Base-by-base conservation (phyloP, 768 basidiomycete species). In the Pulveroboletus sp. region DNA sequence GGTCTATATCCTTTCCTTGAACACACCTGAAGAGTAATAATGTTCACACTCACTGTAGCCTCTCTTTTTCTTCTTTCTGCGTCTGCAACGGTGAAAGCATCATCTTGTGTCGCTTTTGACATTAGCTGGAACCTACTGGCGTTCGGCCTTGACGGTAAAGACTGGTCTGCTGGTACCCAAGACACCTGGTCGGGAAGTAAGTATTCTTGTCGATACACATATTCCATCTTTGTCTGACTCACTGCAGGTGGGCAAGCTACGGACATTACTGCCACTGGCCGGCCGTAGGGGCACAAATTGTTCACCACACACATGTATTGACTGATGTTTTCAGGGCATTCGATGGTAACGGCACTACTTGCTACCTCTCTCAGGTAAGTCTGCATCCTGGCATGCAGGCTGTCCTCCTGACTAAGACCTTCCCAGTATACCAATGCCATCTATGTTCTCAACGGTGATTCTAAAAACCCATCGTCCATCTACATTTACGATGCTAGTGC, bases 81-180 rank as follows among this genome's bases (percentile, higher is more conserved):
- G 43, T 62, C 69, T 11, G 50, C 61, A 8, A 50, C 64, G 35
- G 71, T 73, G 51, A 64, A 59, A 31, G 70, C 75, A 2, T 68
- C 70, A 15, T 75, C 83, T 4, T 95, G 93, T 64, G 73, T 92
- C 35, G 78, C 84, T 18, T 93, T 94, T 63, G 93, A 95, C 62
- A 61, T 74, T 38, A 72, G 69, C 58, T 93, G 85, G 82, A 91
- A 94, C 67, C 77, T 97, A 46, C 81, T 90, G 46, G 89, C 85
- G 18, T 90, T 97, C 64, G 89, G 88, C 47, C 79, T 90, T 53
- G 80, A 84, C 49, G 84, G 82, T 51, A 85, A 88, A 61, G 93
- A 96, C 68, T 93, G 86, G 73, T 82, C 80, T 57, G 83, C 88
- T 43, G 89, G 92, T 11, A 71, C 80, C 4, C 80, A 83, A 59